phyloP scores from a whole-genome alignment of 345 rosid genomes.

The Garcia nutans region DNA sequence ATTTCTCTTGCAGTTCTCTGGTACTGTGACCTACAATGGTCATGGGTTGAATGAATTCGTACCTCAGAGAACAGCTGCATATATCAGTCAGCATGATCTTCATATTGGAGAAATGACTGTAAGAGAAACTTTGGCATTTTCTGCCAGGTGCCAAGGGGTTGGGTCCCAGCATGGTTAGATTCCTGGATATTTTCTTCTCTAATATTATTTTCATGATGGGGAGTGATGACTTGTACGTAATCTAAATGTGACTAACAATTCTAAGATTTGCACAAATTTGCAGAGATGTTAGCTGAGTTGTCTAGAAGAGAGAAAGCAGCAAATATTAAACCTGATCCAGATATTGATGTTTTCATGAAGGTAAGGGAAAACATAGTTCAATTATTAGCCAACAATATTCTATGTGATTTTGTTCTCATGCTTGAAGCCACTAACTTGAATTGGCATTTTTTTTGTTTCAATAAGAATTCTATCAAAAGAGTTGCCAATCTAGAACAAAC shows the following conservation, averaged over 20 bases:
- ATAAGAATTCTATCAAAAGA: neutral
- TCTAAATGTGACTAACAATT: neutral
- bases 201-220: neutral
- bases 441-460: neutral
- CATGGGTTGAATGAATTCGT: slow-evolving; percentile 55
- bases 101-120: slow-evolving; percentile 66
- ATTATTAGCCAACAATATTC: no score
- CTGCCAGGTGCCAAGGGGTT: slow-evolving; percentile 61
- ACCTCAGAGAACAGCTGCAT: slow-evolving; percentile 63
- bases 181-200: neutral
- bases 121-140: slow-evolving; percentile 71
- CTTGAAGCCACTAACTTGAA: neutral
- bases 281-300: slow-evolving; percentile 67
- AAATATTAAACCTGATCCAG: slow-evolving; percentile 70
- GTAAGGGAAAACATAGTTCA: slow-evolving; percentile 27
- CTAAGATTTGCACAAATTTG: neutral
- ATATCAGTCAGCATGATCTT: slow-evolving; percentile 65
- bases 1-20: slow-evolving; percentile 42
- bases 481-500: neutral
- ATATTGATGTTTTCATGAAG: slow-evolving; percentile 73
- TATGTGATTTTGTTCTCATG: no score
- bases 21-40: slow-evolving; percentile 68
- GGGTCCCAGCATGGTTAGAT: slow-evolving; percentile 59
- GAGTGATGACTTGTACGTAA: no score
- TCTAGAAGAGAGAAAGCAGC: slow-evolving; percentile 70